Evolutionary conservation across 352 stramenopile species (phyloP), one percentile per base, ranked within the genome.

Genomic region (Globisporangium viniferum): DNA sequence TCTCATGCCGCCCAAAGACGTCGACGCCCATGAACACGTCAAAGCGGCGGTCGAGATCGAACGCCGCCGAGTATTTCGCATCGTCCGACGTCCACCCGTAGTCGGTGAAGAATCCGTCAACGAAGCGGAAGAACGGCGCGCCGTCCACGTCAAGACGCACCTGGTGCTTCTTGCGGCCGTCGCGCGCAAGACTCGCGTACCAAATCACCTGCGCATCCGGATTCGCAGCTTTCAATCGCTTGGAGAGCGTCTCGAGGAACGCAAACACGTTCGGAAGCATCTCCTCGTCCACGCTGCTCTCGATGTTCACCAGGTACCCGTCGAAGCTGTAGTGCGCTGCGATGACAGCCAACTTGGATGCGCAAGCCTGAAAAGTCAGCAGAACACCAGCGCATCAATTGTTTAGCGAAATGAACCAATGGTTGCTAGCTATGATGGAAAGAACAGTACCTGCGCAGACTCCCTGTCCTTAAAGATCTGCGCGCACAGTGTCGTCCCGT

Each of bases 21-120:
- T 88, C 79, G 33, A 88, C 75, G 3, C 79, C 79, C 77, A 87
- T 86, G 69, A 82, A 90, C 18, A 90, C 70, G 46, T 88, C 79
- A 59, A 79, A 88, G 6, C 79, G 75, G 22, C 72, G 73, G 63
- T 81, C 73, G 14, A 80, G 61, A 64, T 82, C 67, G 46, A 80
- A 75, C 0, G 75, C 78, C 60, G 76, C 73, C 12, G 70, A 83
- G 41, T 75, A 83, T 24, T 81, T 81, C 29, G 71, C 75, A 27
- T 83, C 75, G n/a, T 74, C 74, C 36, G 76, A 6, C 9, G 62
- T 66, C 81, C 79, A 90, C 18, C 74, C 75, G 67, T 90, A 86
- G 27, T 88, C 80, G 14, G 59, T 67, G 60, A 78, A 90, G n/a
- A 88, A 79, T 0, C 68, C 78, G 71, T 87, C 76, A 22, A 78